A percentile compares a stretch with the other conserved stretches of the same genome.
These are phyloP conservation scores for Hanseniaspora valbyensis DNA, from an alignment of 805 yeast species.

Conservation along the genomic window DNA sequence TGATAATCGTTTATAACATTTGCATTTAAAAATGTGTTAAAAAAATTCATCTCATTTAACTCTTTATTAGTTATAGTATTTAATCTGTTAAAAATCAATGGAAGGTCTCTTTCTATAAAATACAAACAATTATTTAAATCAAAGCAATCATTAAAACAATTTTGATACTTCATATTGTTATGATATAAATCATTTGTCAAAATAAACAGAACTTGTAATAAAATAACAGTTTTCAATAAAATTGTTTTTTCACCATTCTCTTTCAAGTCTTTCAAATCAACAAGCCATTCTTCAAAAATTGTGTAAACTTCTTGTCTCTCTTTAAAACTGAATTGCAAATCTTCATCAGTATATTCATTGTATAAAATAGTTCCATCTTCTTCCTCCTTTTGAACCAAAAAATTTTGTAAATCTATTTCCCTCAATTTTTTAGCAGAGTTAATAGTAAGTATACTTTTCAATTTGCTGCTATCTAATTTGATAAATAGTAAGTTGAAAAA, in stretches of 20 bases:
- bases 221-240: not conserved
- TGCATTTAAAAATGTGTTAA: not conserved
- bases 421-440: not conserved
- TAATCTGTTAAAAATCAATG: not conserved
- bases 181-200: slow-evolving; percentile 9
- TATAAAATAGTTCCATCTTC: not conserved
- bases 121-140: slow-evolving; percentile 6
- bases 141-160: not conserved
- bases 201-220: slow-evolving; percentile 10
- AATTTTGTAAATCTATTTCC: not conserved
- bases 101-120: not conserved
- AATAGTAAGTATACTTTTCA: not conserved
- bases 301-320: slow-evolving; percentile 2
- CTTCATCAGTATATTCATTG: not conserved
- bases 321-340: not conserved
- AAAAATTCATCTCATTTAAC: not conserved
- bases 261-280: not conserved
- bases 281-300: not conserved
- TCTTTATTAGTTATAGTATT: not conserved
- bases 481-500: slow-evolving; percentile 7
- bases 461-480: not conserved
- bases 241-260: not conserved
- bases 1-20: slow-evolving; percentile 8
- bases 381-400: not conserved
- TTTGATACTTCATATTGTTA: slow-evolving; percentile 7